Conservation (phyloP, 2,329 filamentous ascomycete genomes). For the Arthroderma sp. region DNA sequence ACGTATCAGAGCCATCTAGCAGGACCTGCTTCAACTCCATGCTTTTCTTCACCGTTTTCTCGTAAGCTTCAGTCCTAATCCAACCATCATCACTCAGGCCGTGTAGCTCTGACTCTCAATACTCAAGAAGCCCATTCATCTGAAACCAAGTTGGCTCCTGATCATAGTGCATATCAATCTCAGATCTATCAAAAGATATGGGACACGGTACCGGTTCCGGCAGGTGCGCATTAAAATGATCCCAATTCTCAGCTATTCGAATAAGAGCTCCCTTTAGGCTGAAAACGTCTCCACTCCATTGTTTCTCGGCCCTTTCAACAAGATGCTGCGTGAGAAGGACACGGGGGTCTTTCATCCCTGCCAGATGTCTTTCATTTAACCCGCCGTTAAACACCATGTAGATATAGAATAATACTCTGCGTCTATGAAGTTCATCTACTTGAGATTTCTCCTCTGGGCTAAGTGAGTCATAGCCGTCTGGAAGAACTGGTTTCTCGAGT, state of each 20-base stretch:
- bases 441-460: constrained; percentile 5
- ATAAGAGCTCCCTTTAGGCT: constrained; percentile 6
- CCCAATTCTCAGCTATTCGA: constrained; percentile 7
- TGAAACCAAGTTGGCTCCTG: constrained; percentile 8
- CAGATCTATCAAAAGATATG: constrained; percentile 5
- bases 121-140: constrained; percentile 3
- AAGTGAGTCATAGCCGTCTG: constrained; percentile 8
- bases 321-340: constrained; percentile 5
- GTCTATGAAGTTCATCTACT: constrained; percentile 7
- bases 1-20: not conserved
- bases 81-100: constrained; percentile 9
- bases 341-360: constrained; percentile 2
- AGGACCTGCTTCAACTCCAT: constrained; percentile 3
- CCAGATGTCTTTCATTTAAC: constrained; percentile 7
- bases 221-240: not conserved
- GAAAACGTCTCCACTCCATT: constrained; percentile 6
- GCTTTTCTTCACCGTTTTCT: constrained; percentile 3
- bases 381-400: constrained; percentile 10
- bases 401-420: constrained; percentile 7
- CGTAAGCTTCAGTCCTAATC: constrained; percentile 7
- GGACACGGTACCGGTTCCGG: constrained; percentile 2
- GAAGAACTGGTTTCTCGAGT: constrained; percentile 3
- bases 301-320: constrained; percentile 6
- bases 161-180: constrained; percentile 6
- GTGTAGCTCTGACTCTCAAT: constrained; percentile 8